Evolutionary conservation across 2,329 filamentous ascomycete genomes (phyloP), one percentile per base, ranked within the genome.

Genomic region (Berkeleyomyces basicola): DNA sequence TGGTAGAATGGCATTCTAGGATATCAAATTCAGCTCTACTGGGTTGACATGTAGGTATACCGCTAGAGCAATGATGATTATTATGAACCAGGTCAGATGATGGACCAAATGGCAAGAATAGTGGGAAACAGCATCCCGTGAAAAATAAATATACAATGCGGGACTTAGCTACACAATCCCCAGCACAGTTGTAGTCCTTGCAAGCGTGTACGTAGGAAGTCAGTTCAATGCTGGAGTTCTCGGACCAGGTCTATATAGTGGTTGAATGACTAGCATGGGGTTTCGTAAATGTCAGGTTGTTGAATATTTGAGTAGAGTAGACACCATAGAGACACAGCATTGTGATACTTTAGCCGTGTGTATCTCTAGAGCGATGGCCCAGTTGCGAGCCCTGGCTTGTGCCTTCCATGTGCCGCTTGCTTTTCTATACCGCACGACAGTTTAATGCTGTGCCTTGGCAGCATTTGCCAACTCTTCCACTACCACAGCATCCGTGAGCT

Each of bases 401-500:
- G 23, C 23, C 2, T 23, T 23, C 23, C 23, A 23, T 23, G 23
- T 23, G 23, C 23, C 23, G 23, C 23, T 23, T 23, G 23, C 23
- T 23, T 33, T n/a, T 14, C 33, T 53, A 1, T 53, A 4, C 4
- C 7, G 11, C 11, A 7, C 49, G n/a, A 33, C 9, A 55, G 11
- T 33, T 55, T 37, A 55, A 36, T 55, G 31, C 49, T 62, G 42
- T 23, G 37, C 53, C 31, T 59, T 63, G 5, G 39, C 63, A 5
- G 60, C 63, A 63, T 67, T 68, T 14, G 66, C 59, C 7, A 65
- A 62, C 46, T 71, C 71, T 60, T 74, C 74, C 16, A 76, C 64
- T 1, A 73, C 73, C n/a, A 74, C 72, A 0, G 75, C 70, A 66
- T 76, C 70, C n/a, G 70, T 71, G 1, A 78, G 68, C 47, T 71